Evolutionary conservation across 192 early-diverging fungal genomes (phyloP).

Genomic region (Backusella morwellensis): DNA sequence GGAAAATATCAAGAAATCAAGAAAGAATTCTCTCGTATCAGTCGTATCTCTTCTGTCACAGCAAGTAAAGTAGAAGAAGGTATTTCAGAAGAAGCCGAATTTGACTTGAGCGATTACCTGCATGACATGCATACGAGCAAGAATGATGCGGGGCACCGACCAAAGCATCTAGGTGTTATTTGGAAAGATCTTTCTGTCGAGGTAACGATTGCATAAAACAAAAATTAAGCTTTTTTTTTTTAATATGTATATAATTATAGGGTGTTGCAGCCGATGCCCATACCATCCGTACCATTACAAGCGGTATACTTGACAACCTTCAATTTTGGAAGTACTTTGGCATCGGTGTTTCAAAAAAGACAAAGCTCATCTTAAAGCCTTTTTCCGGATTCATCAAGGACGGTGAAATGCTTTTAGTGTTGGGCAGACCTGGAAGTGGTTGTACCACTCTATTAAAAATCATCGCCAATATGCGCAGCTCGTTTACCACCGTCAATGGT

Average conservation of each 20-base stretch:
- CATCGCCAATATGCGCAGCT: constrained; percentile 53
- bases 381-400: constrained; percentile 67
- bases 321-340: neutral
- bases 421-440: constrained; percentile 70
- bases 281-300: constrained; percentile 26
- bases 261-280: constrained; percentile 31
- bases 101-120: constrained; percentile 27
- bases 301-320: neutral
- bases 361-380: constrained; percentile 50
- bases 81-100: neutral
- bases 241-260: constrained; percentile 3
- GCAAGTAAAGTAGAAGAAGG: constrained; percentile 29
- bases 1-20: constrained; percentile 22
- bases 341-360: neutral
- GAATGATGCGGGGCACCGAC: constrained; percentile 9
- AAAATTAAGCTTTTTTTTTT: neutral
- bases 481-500: constrained; percentile 50
- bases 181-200: constrained; percentile 35
- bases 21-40: constrained; percentile 23
- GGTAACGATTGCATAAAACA: neutral
- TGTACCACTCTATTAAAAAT: constrained; percentile 62
- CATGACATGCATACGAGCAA: constrained; percentile 5
- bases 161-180: constrained; percentile 26
- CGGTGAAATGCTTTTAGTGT: constrained; percentile 70
- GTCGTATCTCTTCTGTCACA: constrained; percentile 15